A percentile compares a stretch with the other conserved stretches of the same genome.
phyloP scores from a whole-genome alignment of 192 early-diverging fungal species.

The Dissophora globulifera region DNA sequence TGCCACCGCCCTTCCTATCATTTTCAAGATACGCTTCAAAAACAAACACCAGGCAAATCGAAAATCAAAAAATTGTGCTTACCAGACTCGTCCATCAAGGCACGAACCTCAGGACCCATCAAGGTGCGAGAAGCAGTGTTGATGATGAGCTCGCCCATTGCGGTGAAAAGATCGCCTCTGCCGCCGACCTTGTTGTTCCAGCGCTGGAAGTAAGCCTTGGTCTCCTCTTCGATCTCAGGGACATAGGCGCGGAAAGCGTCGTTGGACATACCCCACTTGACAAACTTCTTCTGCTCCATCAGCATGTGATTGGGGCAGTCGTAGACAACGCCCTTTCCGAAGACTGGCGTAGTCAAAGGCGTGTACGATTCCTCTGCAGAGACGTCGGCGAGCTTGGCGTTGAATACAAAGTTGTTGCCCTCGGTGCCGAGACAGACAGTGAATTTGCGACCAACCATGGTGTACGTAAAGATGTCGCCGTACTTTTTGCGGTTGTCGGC shows the following conservation, averaged over 20 bases:
- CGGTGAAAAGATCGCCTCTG: conserved; percentile 76
- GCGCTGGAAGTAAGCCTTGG: conserved; percentile 77
- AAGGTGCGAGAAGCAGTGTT: conserved; percentile 94
- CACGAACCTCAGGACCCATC: conserved; percentile 93
- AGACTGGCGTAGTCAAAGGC: conserved; percentile 92
- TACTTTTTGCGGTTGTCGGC: conserved; percentile 83
- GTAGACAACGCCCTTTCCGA: conserved; percentile 96
- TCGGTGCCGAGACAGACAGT: conserved; percentile 90
- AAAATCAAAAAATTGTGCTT: conserved; percentile 1
- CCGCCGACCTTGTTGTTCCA: conserved; percentile 67
- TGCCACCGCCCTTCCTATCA: no score
- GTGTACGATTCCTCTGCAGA: conserved; percentile 95
- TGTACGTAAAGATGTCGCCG: conserved; percentile 93
- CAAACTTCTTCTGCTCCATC: conserved; percentile 99
- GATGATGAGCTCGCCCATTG: conserved; percentile 91
- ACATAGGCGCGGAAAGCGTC: conserved; percentile 90
- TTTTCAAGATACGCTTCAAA: no score
- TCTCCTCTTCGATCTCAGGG: conserved; percentile 87
- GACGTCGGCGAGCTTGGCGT: conserved; percentile 85
- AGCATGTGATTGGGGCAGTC: conserved; percentile 91
- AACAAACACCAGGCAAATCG: not conserved
- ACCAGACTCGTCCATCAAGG: conserved; percentile 76
- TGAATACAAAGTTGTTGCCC: conserved; percentile 98
- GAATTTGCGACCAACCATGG: conserved; percentile 91
- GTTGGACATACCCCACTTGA: conserved; percentile 91